These are phyloP conservation scores for Dillenia suffruticosa DNA, from an alignment of 164 flowering plant species.

Conservation along the genomic window DNA sequence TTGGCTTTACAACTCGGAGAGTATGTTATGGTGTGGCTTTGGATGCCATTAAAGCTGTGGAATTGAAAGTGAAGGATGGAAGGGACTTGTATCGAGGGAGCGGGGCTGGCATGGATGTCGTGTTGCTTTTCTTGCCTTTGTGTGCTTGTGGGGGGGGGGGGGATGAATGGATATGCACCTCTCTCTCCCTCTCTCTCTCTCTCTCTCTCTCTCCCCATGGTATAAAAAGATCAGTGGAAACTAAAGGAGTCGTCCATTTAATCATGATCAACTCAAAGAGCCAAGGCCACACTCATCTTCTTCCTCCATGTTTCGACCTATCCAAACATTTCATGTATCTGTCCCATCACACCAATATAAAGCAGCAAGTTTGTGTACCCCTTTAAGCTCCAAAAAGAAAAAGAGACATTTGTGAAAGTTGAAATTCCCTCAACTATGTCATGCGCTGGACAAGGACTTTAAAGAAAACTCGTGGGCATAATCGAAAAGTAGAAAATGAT, in stretches of 20 bases:
- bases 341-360: too few species aligned
- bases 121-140: conserved; percentile 24
- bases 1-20: too few species aligned
- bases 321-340: too few species aligned
- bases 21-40: conserved; percentile 11
- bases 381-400: too few species aligned
- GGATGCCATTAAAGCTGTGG: conserved; percentile 27
- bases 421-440: too few species aligned
- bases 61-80: conserved; percentile 1
- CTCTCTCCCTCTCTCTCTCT: conserved; percentile 4
- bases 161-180: too few species aligned
- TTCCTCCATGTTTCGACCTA: too few species aligned
- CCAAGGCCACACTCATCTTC: too few species aligned
- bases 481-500: too few species aligned
- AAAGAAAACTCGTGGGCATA: too few species aligned
- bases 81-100: conserved; percentile 32
- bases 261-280: conserved; percentile 27
- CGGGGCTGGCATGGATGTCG: conserved; percentile 21
- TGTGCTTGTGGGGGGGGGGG: conserved; percentile 14
- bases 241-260: conserved; percentile 43
- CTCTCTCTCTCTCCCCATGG: conserved; percentile 14
- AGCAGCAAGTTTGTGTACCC: too few species aligned
- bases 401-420: neutral
- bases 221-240: conserved; percentile 27
- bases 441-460: too few species aligned